Evolutionary conservation across 1,284 basidiomycete genomes (phyloP).

Genomic region (Apiotrichum domesticum): DNA sequence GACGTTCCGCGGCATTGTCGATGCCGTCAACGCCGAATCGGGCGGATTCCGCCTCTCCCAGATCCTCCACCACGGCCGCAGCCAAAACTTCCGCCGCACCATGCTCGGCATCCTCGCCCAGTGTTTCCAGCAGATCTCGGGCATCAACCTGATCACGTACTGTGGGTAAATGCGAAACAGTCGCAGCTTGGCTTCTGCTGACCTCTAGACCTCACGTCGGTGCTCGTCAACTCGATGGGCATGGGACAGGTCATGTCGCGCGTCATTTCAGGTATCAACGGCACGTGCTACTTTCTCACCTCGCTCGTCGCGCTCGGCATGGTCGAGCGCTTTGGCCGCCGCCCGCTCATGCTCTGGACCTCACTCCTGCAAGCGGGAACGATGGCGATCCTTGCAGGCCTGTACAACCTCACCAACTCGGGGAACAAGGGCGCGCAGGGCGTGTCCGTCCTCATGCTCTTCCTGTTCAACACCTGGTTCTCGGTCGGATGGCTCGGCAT

Average conservation of each 20-base stretch:
- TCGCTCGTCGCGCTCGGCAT: constrained; percentile 38
- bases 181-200: no score
- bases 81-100: constrained; percentile 48
- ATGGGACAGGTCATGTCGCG: constrained; percentile 31
- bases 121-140: constrained; percentile 48
- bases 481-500: constrained; percentile 41
- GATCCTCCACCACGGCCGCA: constrained; percentile 41
- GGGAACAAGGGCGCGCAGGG: constrained; percentile 38
- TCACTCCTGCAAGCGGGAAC: constrained; percentile 25
- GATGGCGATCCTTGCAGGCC: constrained; percentile 38
- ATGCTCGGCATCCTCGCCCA: constrained; percentile 44
- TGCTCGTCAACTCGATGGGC: constrained; percentile 31
- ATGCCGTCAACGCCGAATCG: constrained; percentile 21
- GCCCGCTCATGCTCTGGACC: constrained; percentile 40
- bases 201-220: constrained; percentile 1
- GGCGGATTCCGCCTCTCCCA: constrained; percentile 22
- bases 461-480: constrained; percentile 46
- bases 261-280: constrained; percentile 41
- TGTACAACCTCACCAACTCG: constrained; percentile 24
- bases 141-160: constrained; percentile 29
- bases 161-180: not conserved
- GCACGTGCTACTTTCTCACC: constrained; percentile 44
- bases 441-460: constrained; percentile 43
- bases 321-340: constrained; percentile 36
- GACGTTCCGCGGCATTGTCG: constrained; percentile 31